Evolutionary conservation across 805 yeast species (phyloP), one percentile per base, ranked within the genome.

Genomic region (Wickerhamiella siamensis): DNA sequence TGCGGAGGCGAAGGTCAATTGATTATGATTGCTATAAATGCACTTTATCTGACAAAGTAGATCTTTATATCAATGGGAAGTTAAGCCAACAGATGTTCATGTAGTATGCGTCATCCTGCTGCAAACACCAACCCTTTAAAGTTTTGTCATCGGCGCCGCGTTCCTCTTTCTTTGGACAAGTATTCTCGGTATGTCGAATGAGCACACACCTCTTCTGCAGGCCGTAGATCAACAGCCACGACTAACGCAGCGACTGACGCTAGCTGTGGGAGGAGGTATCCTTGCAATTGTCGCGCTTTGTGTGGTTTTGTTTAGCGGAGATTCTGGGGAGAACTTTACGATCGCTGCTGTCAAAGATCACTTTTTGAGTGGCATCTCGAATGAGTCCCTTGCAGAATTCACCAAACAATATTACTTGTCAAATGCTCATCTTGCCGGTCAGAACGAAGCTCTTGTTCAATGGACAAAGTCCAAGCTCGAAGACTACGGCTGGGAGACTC

Each of bases 391-490:
- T 20, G 46, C 43, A 17, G 34, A 35, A 14, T 42, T 32, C 21
- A 34, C 51, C 2, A 47, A 48, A 36, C 42, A 48, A 32, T 54
- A 49, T 43, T 59, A 54, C 43, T 38, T 53, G 15, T 32, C 51
- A 3, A 60, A 54, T n/a, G 55, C 57, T 8, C 64, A 59, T 43
- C 44, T 59, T 22, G 61, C 63, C 4, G 69, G 67, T 16, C 57
- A 56, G 41, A 62, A 63, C 47, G 48, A 43, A 33, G 60, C 53
- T 21, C 55, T 63, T 18, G 69, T 57, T 18, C 63, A 77, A 42
- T 81, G 76, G 71, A 78, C 87, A 2, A 62, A 64, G 21, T 63
- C 60, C 14, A 72, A 74, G 57, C 74, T 76, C 50, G 66, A 63
- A 39, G 77, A 74, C 48, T 79, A 64, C 51, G 88, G 88, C 1